Evolutionary conservation across 139 green algal species (phyloP), one percentile per base, ranked within the genome.

Genomic region (Gonium pectorale): DNA sequence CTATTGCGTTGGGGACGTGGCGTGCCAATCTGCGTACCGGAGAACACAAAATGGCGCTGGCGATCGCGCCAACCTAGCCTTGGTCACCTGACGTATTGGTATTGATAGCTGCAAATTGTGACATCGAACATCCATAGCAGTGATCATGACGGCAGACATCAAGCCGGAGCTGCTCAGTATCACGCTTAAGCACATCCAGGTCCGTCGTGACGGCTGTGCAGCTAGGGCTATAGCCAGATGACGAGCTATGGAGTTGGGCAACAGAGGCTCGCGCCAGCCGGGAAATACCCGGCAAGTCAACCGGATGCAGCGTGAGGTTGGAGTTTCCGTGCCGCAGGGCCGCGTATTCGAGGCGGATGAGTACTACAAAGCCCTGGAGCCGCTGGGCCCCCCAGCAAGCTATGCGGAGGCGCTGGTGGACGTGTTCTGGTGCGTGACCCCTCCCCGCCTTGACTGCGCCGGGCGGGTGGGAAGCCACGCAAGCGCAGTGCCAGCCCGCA

Each of bases 391-490:
- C 6, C 41, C 77, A 2, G 40, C 64, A 33, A 59, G 43, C 26
- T 63, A 77, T 11, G 64, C 46, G 31, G 77, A 86, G 27, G 29
- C 52, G 52, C 81, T 90, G 29, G 81, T 87, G 56, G 86, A 90
- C 21, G 74, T 87, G 31, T 87, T 85, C 35, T 90, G 86, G 86
- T 90, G 72, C 64, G 86, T 59, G 33, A 31, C 2, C n/a, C 15
- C 11, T 54, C 37, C 22, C 40, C 7, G 9, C 38, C 49, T 27
- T 19, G 8, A 9, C 70, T 37, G 35, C 68, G 21, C 26, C 38
- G n/a, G n/a, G 38, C 22, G 19, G 37, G 29, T 37, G 29, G 29
- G 29, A 26, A 51, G 66, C 66, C n/a, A n/a, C n/a, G n/a, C n/a
- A n/a, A n/a, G n/a, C n/a, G n/a, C n/a, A n/a, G n/a, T n/a, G n/a